A percentile compares a stretch with the other conserved stretches of the same genome.
Evolutionary conservation across 2,329 filamentous ascomycete genomes (phyloP).

Genomic region (Chaetomium sp.): DNA sequence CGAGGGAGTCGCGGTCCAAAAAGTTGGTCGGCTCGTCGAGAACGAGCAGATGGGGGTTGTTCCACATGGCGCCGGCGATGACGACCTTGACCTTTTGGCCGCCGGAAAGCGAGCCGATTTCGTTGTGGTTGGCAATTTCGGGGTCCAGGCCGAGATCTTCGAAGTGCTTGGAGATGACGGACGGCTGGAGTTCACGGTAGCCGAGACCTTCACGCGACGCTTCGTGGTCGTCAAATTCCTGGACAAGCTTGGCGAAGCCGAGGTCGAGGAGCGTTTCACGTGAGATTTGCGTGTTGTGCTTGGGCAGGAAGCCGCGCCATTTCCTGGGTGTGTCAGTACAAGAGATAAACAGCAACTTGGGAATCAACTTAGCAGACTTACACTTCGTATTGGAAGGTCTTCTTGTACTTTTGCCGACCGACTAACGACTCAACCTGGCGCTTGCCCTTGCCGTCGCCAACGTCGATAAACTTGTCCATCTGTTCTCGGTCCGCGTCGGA

Average conservation of each 20-base stretch:
- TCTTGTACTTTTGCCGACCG: constrained; percentile 98
- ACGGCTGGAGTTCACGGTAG: constrained; percentile 89
- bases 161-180: constrained; percentile 96
- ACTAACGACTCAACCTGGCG: constrained; percentile 85
- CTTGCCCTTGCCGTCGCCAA: constrained; percentile 77
- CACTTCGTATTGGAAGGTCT: constrained; percentile 98
- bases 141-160: constrained; percentile 95
- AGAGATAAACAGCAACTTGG: background rate
- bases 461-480: constrained; percentile 86
- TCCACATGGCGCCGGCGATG: constrained; percentile 95
- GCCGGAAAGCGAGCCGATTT: constrained; percentile 93
- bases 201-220: constrained; percentile 97
- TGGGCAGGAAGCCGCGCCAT: constrained; percentile 86
- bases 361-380: constrained; percentile 46
- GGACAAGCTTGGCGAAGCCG: constrained; percentile 90
- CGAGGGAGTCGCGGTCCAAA: constrained; percentile 95
- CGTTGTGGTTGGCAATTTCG: constrained; percentile 98
- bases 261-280: constrained; percentile 85
- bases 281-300: constrained; percentile 89
- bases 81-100: constrained; percentile 99
- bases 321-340: constrained; percentile 59
- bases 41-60: constrained; percentile 96
- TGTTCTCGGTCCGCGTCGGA: constrained; percentile 83
- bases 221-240: constrained; percentile 99
- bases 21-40: constrained; percentile 99